Evolutionary conservation across 148 eudicot species (phyloP).

Genomic region (Chenopodium berlandieri): DNA sequence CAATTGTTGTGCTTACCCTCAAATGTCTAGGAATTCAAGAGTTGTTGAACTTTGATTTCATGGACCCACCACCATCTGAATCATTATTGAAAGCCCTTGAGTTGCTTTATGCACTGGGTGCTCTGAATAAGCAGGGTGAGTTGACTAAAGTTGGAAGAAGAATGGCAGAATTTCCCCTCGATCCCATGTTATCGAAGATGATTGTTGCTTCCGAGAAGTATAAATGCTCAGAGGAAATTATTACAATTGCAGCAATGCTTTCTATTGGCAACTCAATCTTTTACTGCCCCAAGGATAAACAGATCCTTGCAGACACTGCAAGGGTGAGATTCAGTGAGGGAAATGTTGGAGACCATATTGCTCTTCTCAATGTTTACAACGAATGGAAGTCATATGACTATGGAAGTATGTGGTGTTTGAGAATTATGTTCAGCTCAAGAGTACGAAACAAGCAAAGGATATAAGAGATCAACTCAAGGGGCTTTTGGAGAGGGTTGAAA

Average conservation of each 20-base stretch:
- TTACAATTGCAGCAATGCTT: constrained; percentile 73
- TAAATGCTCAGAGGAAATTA: constrained; percentile 62
- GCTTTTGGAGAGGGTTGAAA: constrained; percentile 84
- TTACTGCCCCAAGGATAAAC: constrained; percentile 74
- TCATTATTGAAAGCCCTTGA: constrained; percentile 69
- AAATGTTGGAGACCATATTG: constrained; percentile 71
- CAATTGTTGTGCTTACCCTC: constrained; percentile 67
- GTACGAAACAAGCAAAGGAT: constrained; percentile 91
- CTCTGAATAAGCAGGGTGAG: constrained; percentile 61
- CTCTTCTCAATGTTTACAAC: constrained; percentile 74
- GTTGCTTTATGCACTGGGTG: constrained; percentile 58
- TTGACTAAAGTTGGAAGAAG: constrained; percentile 68
- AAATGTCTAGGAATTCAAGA: constrained; percentile 76
- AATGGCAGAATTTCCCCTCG: constrained; percentile 82
- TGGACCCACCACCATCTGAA: constrained; percentile 84
- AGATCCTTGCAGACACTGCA: constrained; percentile 69
- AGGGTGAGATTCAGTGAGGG: constrained; percentile 68
- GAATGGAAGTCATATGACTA: constrained; percentile 73
- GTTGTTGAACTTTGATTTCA: constrained; percentile 66
- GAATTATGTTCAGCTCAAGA: constrained; percentile 82
- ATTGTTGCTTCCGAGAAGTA: constrained; percentile 61
- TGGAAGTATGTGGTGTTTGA: constrained; percentile 68
- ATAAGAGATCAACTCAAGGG: constrained; percentile 89
- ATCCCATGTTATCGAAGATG: constrained; percentile 80
- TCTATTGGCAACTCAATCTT: constrained; percentile 75